Percentiles rank a stretch among this genome's conserved stretches.
Conservation (phyloP, 2,329 filamentous ascomycete genomes). For the Ilyonectria robusta region DNA sequence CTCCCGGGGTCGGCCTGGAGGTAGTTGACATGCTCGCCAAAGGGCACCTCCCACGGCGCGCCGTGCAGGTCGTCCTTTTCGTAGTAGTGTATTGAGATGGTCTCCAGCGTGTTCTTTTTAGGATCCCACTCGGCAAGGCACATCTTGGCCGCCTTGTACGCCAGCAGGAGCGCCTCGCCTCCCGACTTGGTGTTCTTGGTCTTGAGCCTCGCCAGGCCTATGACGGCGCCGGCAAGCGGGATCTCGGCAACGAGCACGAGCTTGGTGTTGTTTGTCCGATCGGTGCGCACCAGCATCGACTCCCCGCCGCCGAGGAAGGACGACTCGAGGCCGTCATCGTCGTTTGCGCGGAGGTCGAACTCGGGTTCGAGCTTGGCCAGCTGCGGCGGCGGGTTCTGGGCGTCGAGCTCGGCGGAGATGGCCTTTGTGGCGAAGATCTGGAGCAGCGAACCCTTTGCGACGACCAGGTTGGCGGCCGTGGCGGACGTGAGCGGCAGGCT, state of each 20-base stretch:
- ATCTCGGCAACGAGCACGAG: conserved; percentile 90
- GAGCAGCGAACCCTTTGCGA: conserved; percentile 92
- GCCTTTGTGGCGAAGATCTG: conserved; percentile 87
- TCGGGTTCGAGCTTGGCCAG: conserved; percentile 60
- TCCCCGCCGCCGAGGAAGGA: conserved; percentile 76
- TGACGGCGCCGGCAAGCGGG: conserved; percentile 85
- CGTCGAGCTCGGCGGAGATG: conserved; percentile 74
- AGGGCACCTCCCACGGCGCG: conserved; percentile 83
- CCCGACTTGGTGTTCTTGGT: conserved; percentile 80
- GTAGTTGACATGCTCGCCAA: conserved; percentile 84
- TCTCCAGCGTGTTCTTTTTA: conserved; percentile 82
- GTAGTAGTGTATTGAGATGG: conserved; percentile 97
- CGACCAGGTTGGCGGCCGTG: conserved; percentile 85
- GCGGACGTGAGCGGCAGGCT: conserved; percentile 82
- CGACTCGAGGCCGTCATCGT: conserved; percentile 76
- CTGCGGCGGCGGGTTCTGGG: conserved; percentile 53
- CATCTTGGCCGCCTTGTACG: conserved; percentile 92
- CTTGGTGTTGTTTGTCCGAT: conserved; percentile 79
- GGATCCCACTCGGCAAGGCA: conserved; percentile 96
- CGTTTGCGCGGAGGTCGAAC: conserved; percentile 68
- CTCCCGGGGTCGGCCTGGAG: conserved; percentile 91
- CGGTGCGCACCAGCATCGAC: conserved; percentile 71
- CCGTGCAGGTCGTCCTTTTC: conserved; percentile 91
- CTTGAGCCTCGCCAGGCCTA: conserved; percentile 84
- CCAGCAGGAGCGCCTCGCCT: conserved; percentile 86